Percentiles rank a stretch among this genome's conserved stretches.
These are phyloP conservation scores for Claviceps maximensis DNA, from an alignment of 2,329 filamentous ascomycete species.

Conservation along the genomic window DNA sequence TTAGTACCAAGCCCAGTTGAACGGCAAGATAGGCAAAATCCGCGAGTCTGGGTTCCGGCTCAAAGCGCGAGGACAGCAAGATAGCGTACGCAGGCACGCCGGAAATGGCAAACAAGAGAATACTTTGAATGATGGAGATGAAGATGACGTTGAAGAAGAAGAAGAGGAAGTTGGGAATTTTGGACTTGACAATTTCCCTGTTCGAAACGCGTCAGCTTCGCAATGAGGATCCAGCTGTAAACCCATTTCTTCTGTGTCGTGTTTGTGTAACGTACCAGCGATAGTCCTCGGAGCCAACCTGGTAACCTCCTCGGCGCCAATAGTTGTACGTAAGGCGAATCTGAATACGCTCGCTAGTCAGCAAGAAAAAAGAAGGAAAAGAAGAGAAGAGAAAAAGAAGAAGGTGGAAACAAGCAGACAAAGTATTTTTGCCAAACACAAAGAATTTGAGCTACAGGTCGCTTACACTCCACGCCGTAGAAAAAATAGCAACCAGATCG, in stretches of 20 bases:
- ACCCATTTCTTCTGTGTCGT: too few relatives aligned
- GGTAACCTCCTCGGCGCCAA: slow-evolving; percentile 88
- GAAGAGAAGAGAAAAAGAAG: neutral
- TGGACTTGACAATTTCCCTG: slow-evolving; percentile 57
- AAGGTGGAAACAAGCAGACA: neutral
- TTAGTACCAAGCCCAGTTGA: slow-evolving; percentile 37
- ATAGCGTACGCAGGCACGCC: slow-evolving; percentile 70
- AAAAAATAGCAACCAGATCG: slow-evolving; percentile 59
- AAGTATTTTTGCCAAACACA: neutral
- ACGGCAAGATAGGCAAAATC: slow-evolving; percentile 36
- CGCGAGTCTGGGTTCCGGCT: slow-evolving; percentile 29
- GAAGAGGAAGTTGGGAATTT: slow-evolving; percentile 53
- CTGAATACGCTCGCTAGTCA: slow-evolving; percentile 25
- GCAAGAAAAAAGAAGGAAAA: neutral
- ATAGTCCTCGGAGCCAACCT: slow-evolving; percentile 84
- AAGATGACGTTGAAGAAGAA: slow-evolving; percentile 82
- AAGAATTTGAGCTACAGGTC: neutral
- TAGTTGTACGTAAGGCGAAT: slow-evolving; percentile 87
- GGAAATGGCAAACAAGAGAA: slow-evolving; percentile 68
- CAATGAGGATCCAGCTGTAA: neutral
- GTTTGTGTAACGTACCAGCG: slow-evolving; percentile 44
- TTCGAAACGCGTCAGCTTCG: neutral
- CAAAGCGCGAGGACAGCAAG: slow-evolving; percentile 55
- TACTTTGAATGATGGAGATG: slow-evolving; percentile 70
- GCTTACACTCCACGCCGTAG: slow-evolving; percentile 66